A percentile compares a stretch with the other conserved stretches of the same genome.
Conservation (phyloP, 139 green algal genomes). For the Penium margaritaceum region DNA sequence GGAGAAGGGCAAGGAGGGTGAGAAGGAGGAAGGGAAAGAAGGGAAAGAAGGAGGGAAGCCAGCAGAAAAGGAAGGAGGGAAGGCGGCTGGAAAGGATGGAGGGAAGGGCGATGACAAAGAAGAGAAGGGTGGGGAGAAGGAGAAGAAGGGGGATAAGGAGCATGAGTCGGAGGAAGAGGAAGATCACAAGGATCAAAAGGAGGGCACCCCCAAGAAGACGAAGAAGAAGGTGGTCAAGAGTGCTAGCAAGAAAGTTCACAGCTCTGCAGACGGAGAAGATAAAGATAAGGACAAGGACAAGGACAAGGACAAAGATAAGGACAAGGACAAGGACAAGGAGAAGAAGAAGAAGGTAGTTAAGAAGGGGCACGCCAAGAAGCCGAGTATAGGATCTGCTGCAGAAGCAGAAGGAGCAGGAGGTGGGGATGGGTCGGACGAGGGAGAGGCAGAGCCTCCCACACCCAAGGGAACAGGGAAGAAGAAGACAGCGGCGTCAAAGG, state of each 20-base stretch:
- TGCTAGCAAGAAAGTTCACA: background rate
- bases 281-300: too few species aligned
- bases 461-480: too few species aligned
- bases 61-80: background rate
- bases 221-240: conserved; percentile 7
- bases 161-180: background rate
- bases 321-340: too few species aligned
- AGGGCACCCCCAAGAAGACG: background rate
- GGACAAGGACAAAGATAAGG: too few species aligned
- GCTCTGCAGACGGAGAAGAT: too few species aligned
- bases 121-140: background rate
- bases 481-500: too few species aligned
- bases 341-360: too few species aligned
- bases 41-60: background rate
- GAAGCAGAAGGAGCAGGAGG: too few species aligned
- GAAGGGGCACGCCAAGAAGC: too few species aligned
- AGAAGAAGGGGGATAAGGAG: background rate
- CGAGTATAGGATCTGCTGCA: too few species aligned
- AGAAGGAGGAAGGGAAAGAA: background rate
- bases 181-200: background rate
- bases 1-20: background rate
- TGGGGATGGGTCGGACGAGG: too few species aligned
- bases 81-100: background rate
- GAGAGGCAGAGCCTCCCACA: too few species aligned
- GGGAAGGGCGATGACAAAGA: background rate